Percentiles rank a stretch among this genome's conserved stretches.
phyloP scores from a whole-genome alignment of 257 asterid genomes.

The Plantago ovata region DNA sequence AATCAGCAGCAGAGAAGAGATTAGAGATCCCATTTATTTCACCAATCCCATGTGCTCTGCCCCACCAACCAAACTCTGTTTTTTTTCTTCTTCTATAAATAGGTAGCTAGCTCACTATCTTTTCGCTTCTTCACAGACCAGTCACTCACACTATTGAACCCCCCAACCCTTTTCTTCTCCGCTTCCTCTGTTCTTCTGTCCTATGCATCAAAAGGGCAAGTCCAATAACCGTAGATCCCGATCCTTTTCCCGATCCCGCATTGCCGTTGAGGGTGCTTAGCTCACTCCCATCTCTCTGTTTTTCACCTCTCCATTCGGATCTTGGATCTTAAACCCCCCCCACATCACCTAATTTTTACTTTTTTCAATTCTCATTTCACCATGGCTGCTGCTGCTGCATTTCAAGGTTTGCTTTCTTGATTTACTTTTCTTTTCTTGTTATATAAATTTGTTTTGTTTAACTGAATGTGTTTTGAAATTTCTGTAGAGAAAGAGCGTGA shows the following conservation, averaged over 20 bases:
- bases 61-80: too few relatives aligned
- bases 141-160: background rate
- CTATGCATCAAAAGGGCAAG: conserved; percentile 80
- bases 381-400: background rate
- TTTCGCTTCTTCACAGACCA: background rate
- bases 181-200: background rate
- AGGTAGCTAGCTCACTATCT: too few relatives aligned
- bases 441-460: background rate
- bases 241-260: conserved; percentile 83
- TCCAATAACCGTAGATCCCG: conserved; percentile 66
- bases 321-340: too few relatives aligned
- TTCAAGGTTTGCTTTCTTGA: background rate
- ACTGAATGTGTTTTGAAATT: background rate
- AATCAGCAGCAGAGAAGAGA: too few relatives aligned
- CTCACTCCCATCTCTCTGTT: background rate
- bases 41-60: too few relatives aligned
- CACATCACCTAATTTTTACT: too few relatives aligned
- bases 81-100: too few relatives aligned
- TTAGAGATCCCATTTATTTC: too few relatives aligned
- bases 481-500: conserved; percentile 71
- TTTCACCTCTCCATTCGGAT: background rate
- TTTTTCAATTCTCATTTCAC: too few relatives aligned
- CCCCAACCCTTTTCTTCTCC: background rate
- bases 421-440: background rate
- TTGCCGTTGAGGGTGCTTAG: conserved; percentile 76